Percentiles rank a stretch among this genome's conserved stretches.
These are phyloP conservation scores for Saprolegnia parasitica DNA, from an alignment of 352 stramenopile genomes.

Conservation along the genomic window DNA sequence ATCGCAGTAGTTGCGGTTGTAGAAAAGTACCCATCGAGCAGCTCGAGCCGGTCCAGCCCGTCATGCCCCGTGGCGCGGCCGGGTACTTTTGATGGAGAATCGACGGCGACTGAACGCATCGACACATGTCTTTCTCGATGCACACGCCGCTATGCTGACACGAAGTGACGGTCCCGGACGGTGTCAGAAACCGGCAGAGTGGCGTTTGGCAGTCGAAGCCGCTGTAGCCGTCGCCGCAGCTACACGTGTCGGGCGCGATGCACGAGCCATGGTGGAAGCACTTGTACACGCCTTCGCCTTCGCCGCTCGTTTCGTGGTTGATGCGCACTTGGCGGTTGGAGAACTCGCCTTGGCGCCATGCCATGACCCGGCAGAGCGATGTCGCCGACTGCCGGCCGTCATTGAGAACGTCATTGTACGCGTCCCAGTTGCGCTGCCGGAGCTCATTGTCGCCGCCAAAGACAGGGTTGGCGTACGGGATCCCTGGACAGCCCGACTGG, in stretches of 20 bases:
- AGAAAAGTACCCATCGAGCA: constrained; percentile 67
- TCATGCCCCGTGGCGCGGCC: constrained; percentile 72
- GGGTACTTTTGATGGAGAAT: constrained; percentile 73
- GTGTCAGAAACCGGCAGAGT: constrained; percentile 82
- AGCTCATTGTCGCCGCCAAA: constrained; percentile 35
- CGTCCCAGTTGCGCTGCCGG: constrained; percentile 49
- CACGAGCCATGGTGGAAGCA: constrained; percentile 94
- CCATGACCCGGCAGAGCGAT: constrained; percentile 80
- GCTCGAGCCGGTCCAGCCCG: constrained; percentile 90
- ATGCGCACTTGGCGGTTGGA: constrained; percentile 65
- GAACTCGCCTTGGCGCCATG: constrained; percentile 93
- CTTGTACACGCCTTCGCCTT: constrained; percentile 92
- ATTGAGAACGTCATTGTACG: constrained; percentile 56
- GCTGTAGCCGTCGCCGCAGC: constrained; percentile 86
- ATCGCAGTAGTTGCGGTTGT: neutral
- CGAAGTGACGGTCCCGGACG: constrained; percentile 56
- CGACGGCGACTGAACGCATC: constrained; percentile 86
- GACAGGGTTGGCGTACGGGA: constrained; percentile 48
- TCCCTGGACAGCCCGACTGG: constrained; percentile 88
- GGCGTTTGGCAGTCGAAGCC: constrained; percentile 94
- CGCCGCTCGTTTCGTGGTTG: constrained; percentile 66
- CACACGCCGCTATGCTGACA: constrained; percentile 94
- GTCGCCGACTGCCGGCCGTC: constrained; percentile 48
- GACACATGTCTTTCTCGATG: constrained; percentile 87
- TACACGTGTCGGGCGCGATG: constrained; percentile 88